Base-by-base conservation (phyloP, 495 filamentous ascomycete genomes). In the Tuber magnatum region DNA sequence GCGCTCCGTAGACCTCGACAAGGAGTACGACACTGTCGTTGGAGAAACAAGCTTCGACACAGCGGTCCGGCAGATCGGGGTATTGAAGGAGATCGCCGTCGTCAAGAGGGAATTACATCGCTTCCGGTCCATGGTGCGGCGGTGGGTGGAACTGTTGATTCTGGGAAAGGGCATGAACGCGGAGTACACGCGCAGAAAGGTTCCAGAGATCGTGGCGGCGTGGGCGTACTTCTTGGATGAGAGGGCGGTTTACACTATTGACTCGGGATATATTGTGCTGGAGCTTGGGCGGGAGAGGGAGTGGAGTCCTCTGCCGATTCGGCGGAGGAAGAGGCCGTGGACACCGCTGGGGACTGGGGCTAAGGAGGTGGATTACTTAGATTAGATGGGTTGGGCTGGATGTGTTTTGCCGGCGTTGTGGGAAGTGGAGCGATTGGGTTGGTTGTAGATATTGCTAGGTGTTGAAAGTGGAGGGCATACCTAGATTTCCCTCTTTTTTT, bases 141-240 rank as follows among this genome's bases (percentile, higher is more conserved):
- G 77, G 28, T 85, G 83, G 84, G 69, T 77, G 2, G 72, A 79
- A 61, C 22, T 81, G 16, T 61, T 83, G 68, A 80, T 82, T 70
- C 46, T 75, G 16, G 76, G 75, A 8, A 82, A 81, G 18, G 76
- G 72, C 1, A 72, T 80, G 73, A 79, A 72, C 8, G 41, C 61
- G 9, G 75, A 72, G 28, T 72, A 79, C 72, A 73, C 77, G 46
- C 76, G 76, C 32, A 70, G 48, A 41, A 44, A 76, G 22, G 71
- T 84, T 5, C 83, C 83, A 4, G 71, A 80, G 22, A 73, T 82
- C 20, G 44, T 84, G 28, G 76, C 76, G n/a, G 77, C 71, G 28
- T 83, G 83, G 82, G 68, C 72, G 12, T 69, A 65, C 28, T 84
- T 84, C 73, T 69, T 84, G 41, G 80, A 76, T 1, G 38, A 68